A percentile compares a stretch with the other conserved stretches of the same genome.
These are phyloP conservation scores for Chlorokybus atmophyticus DNA, from an alignment of 139 green algal genomes.

Conservation along the genomic window DNA sequence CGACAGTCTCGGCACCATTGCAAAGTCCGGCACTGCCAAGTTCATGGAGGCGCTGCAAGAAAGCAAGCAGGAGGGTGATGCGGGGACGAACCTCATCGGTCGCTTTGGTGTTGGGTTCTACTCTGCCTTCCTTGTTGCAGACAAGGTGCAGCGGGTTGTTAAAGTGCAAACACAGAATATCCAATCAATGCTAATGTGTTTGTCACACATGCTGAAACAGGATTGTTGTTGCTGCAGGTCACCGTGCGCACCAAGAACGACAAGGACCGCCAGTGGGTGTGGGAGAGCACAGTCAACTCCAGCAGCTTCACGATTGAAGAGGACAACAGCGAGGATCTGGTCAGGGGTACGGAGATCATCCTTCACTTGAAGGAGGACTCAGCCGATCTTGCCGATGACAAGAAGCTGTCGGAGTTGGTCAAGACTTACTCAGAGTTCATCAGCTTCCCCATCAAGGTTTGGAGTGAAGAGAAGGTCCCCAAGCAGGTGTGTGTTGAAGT, in stretches of 20 bases:
- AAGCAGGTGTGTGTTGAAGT: conserved; percentile 66
- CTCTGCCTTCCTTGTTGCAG: conserved; percentile 82
- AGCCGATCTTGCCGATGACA: conserved; percentile 55
- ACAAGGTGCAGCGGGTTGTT: conserved; percentile 24
- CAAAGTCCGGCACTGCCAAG: conserved; percentile 84
- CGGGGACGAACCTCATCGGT: conserved; percentile 80
- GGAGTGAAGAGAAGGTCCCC: conserved; percentile 27
- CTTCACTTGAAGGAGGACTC: conserved; percentile 90
- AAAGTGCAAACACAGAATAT: too few relatives aligned
- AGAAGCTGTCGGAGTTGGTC: conserved; percentile 64
- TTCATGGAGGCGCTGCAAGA: conserved; percentile 94
- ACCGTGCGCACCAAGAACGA: conserved; percentile 67
- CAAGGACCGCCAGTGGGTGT: conserved; percentile 67
- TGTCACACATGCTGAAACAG: too few relatives aligned
- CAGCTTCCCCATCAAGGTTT: conserved; percentile 92
- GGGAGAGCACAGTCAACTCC: conserved; percentile 71
- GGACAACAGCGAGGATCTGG: conserved; percentile 8
- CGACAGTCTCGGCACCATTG: conserved; percentile 88
- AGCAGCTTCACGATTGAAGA: conserved; percentile 66
- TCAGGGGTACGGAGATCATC: conserved; percentile 71
- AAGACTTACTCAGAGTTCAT: conserved; percentile 99
- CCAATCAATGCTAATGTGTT: too few relatives aligned
- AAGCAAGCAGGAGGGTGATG: conserved; percentile 42
- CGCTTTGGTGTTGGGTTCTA: conserved; percentile 99
- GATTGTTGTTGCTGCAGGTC: conserved; percentile 56